These are phyloP conservation scores for Orbilia brochopaga DNA, from an alignment of 2,329 filamentous ascomycete species.

Conservation along the genomic window DNA sequence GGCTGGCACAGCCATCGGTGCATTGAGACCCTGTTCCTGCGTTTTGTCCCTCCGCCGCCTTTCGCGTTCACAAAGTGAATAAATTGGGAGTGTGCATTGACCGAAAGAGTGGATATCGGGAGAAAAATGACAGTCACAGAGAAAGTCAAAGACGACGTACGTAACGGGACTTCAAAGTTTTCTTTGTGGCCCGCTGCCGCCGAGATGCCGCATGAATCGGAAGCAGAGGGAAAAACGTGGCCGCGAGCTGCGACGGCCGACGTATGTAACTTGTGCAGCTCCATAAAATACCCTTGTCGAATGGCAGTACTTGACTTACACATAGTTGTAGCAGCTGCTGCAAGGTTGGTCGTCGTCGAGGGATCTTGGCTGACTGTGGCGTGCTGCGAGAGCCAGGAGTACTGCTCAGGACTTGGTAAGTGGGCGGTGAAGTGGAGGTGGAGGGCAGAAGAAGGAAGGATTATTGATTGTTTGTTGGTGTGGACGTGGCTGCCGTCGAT, in stretches of 20 bases:
- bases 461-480: neutral
- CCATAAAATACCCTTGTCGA: neutral
- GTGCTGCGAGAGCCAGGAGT: too few species aligned
- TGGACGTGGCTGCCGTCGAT: conserved; percentile 1
- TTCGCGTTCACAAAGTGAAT: neutral
- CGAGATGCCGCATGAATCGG: conserved; percentile 5
- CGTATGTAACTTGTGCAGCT: neutral
- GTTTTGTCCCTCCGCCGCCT: conserved; percentile 7
- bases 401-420: too few species aligned
- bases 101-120: neutral
- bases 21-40: conserved; percentile 5
- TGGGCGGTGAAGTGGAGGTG: too few species aligned
- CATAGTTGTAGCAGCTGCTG: too few species aligned
- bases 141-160: neutral
- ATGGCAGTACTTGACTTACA: too few species aligned
- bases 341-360: too few species aligned
- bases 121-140: neutral
- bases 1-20: neutral
- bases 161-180: neutral
- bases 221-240: conserved; percentile 6
- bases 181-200: neutral
- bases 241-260: neutral
- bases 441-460: neutral
- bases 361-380: too few species aligned
- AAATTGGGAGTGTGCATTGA: neutral